A percentile compares a stretch with the other conserved stretches of the same genome.
Conservation (phyloP, 805 yeast species). For the Hanseniaspora jakobsenii region DNA sequence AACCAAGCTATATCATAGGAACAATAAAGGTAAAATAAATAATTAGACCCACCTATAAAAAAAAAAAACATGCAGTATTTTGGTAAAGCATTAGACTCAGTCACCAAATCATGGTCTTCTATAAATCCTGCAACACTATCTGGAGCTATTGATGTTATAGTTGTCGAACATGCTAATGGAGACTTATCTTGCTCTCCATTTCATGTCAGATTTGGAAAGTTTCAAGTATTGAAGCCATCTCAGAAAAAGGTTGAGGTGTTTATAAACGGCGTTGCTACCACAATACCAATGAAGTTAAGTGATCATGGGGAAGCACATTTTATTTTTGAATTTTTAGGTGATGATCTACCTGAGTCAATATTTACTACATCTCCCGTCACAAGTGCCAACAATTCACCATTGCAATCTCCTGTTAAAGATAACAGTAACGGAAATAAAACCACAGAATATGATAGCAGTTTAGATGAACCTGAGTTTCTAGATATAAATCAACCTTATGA, state of each 20-base stretch:
- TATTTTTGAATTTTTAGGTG: slow-evolving; percentile 64
- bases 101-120: slow-evolving; percentile 93
- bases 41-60: not conserved
- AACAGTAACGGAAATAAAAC: not conserved
- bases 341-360: slow-evolving; percentile 57
- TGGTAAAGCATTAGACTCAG: slow-evolving; percentile 88
- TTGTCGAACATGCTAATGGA: slow-evolving; percentile 74
- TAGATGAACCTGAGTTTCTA: slow-evolving; percentile 28
- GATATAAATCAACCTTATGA: slow-evolving; percentile 21
- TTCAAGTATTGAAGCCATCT: slow-evolving; percentile 82
- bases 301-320: slow-evolving; percentile 98
- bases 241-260: slow-evolving; percentile 85
- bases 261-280: slow-evolving; percentile 70
- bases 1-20: no score
- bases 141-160: slow-evolving; percentile 95
- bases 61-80: slow-evolving; percentile 70
- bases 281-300: slow-evolving; percentile 89
- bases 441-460: slow-evolving; percentile 9
- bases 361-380: slow-evolving; percentile 72
- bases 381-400: slow-evolving; percentile 56
- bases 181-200: slow-evolving; percentile 84
- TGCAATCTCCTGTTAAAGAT: slow-evolving; percentile 14
- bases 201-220: slow-evolving; percentile 91
- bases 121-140: slow-evolving; percentile 91
- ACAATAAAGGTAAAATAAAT: no score